Base-by-base conservation (phyloP, 176 grass and related monocot genomes). In the Carex scoparia region DNA sequence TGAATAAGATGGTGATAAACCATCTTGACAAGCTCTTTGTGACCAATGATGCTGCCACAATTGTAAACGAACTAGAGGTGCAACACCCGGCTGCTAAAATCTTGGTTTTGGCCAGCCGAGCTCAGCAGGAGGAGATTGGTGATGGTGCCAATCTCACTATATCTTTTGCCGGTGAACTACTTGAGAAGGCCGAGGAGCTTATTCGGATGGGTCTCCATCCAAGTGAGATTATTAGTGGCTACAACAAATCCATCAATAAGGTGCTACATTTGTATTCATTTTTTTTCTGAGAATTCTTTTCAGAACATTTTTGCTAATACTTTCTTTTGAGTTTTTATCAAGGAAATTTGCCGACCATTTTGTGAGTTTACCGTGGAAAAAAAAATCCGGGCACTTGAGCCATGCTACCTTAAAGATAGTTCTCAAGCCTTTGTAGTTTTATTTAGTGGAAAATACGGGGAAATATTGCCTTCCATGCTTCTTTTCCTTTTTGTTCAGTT, bases 1-100 rank as follows among this genome's bases (percentile, higher is more conserved):
- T 98, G 95, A 98, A 98, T 81, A 98, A 98, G 58, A 98, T 98
- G 93, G 93, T 98, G 3, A 94, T 95, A 8, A 98, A 94, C 81
- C 91, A 94, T 88, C 82, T 98, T 80, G 95, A 95, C 86, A 95
- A 95, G 69, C 89, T 93, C 31, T 95, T 95, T 40, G 84, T 98
- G 55, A 95, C 93, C 0, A 98, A 93, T 4, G 91, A 98, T 79
- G 93, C 89, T 35, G 93, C 88, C 19, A 98, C 95, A 23, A 98
- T 98, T 0, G 85, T 94, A 10, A 94, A 93, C 18, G 95, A 98
- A 82, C 88, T 98, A 0, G 95, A 98, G 85, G 89, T 98, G 63
- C 95, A 98, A 75, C 95, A 93, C 69, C 95, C 93, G 0, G 89
- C 91, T n/a, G 95, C 95, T 23, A 95, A 95, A 88, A 81, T 98